Evolutionary conservation across 169 alveolate genomes (phyloP).

Genomic region (Plasmodium yoelii): DNA sequence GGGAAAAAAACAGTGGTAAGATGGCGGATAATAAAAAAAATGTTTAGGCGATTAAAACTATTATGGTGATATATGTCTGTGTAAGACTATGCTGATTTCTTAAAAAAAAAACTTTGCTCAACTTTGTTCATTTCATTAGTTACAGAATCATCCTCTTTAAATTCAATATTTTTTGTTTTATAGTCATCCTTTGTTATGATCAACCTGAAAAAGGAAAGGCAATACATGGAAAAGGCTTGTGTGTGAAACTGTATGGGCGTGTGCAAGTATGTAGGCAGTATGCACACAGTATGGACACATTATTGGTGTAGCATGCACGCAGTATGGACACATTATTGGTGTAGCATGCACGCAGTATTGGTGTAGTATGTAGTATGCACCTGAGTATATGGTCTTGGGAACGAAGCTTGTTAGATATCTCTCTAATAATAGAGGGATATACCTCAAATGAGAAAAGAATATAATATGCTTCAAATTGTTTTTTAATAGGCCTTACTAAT

Average conservation of each 20-base stretch:
- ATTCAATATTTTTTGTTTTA: conserved; percentile 11
- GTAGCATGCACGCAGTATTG: too few species aligned
- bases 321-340: too few species aligned
- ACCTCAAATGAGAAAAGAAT: conserved; percentile 33
- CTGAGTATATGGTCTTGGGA: conserved; percentile 29
- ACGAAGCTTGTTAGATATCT: conserved; percentile 7
- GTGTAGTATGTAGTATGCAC: too few species aligned
- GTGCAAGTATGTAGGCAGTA: not conserved
- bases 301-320: too few species aligned
- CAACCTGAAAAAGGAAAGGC: conserved; percentile 6
- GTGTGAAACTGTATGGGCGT: not conserved
- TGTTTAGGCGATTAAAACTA: too few species aligned
- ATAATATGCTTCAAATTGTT: conserved; percentile 42
- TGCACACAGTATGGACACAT: too few species aligned
- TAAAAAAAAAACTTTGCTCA: conserved; percentile 24
- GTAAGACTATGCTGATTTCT: not conserved
- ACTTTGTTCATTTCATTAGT: not conserved
- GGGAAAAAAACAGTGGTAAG: not conserved
- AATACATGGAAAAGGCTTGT: not conserved
- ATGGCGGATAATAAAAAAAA: not conserved
- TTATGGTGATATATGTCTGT: too few species aligned
- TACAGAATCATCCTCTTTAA: conserved; percentile 14
- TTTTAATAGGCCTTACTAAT: conserved; percentile 46
- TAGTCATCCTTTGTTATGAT: conserved; percentile 30
- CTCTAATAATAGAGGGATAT: conserved; percentile 39